Conservation (phyloP, 176 grass and related monocot species). For the Oryza nivara region DNA sequence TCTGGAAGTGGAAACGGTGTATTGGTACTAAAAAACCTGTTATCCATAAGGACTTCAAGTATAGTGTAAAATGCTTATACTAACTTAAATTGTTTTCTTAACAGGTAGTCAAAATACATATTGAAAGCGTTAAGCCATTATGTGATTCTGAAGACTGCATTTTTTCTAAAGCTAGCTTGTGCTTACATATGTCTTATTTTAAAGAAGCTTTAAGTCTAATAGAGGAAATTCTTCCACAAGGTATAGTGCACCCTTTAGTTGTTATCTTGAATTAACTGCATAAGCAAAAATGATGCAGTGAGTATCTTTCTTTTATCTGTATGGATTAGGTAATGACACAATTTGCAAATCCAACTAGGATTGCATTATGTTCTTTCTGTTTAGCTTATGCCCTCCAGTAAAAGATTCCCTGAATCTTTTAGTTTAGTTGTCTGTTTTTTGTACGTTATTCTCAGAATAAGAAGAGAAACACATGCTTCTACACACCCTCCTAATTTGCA, state of each 20-base stretch:
- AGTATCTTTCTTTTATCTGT: slow-evolving; percentile 8
- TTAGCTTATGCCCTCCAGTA: background rate
- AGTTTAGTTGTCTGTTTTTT: slow-evolving; percentile 14
- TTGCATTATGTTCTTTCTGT: slow-evolving; percentile 3
- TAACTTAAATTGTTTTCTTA: slow-evolving; percentile 30
- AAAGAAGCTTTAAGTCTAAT: slow-evolving; percentile 56
- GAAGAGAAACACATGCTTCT: background rate
- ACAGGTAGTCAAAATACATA: slow-evolving; percentile 57
- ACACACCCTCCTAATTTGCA: slow-evolving; percentile 21
- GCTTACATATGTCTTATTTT: slow-evolving; percentile 52
- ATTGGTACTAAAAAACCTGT: slow-evolving; percentile 21
- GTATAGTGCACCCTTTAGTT: slow-evolving; percentile 34
- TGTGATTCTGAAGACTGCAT: slow-evolving; percentile 43
- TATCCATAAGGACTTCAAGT: background rate
- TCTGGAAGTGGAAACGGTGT: slow-evolving; percentile 20
- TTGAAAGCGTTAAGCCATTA: slow-evolving; percentile 44
- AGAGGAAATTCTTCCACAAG: slow-evolving; percentile 52
- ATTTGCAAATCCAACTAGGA: slow-evolving; percentile 16
- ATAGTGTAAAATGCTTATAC: slow-evolving; percentile 9
- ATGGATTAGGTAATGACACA: background rate
- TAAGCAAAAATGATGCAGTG: background rate
- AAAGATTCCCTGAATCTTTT: slow-evolving; percentile 2
- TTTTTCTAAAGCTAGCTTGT: slow-evolving; percentile 52
- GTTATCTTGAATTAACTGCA: slow-evolving; percentile 12
- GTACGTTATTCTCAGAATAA: slow-evolving; percentile 9